Evolutionary conservation across 768 basidiomycete species (phyloP).

Genomic region (Leccinum incarnatum): DNA sequence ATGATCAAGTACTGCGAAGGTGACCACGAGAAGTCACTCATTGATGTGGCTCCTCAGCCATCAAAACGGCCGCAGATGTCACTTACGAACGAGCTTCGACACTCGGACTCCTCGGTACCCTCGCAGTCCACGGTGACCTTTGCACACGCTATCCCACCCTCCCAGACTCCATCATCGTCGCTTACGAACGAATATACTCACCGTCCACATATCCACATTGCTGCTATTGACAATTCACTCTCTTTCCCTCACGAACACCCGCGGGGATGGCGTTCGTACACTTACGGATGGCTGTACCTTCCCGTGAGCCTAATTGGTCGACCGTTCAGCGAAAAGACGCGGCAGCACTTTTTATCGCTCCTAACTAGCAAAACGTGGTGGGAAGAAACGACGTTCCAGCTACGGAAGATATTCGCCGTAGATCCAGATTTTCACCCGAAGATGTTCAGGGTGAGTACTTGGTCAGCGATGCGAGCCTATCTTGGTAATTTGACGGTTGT

Average conservation of each 20-base stretch:
- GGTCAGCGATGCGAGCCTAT: neutral
- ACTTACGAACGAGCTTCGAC: slow-evolving; percentile 66
- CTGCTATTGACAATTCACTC: slow-evolving; percentile 91
- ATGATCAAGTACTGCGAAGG: slow-evolving; percentile 91
- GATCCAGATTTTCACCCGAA: slow-evolving; percentile 88
- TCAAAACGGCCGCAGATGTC: slow-evolving; percentile 68
- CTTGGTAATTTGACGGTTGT: slow-evolving; percentile 3
- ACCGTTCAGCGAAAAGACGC: slow-evolving; percentile 81
- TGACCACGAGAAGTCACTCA: slow-evolving; percentile 71
- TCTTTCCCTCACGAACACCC: slow-evolving; percentile 93
- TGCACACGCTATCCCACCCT: slow-evolving; percentile 37
- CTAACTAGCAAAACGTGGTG: slow-evolving; percentile 87
- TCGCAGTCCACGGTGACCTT: slow-evolving; percentile 41
- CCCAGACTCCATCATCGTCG: slow-evolving; percentile 36
- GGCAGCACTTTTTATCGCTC: slow-evolving; percentile 77
- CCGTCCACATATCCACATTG: slow-evolving; percentile 83
- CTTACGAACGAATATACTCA: slow-evolving; percentile 45
- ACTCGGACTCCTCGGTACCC: slow-evolving; percentile 37
- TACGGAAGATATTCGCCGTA: slow-evolving; percentile 73
- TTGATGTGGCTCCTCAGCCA: slow-evolving; percentile 76
- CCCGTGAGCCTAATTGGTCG: slow-evolving; percentile 83
- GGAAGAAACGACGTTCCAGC: slow-evolving; percentile 79
- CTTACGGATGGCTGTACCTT: slow-evolving; percentile 86
- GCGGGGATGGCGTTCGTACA: slow-evolving; percentile 73
- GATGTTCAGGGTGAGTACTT: slow-evolving; percentile 69